Evolutionary conservation across 768 basidiomycete species (phyloP), one percentile per base, ranked within the genome.

Genomic region (Rhizopogon roseolus): DNA sequence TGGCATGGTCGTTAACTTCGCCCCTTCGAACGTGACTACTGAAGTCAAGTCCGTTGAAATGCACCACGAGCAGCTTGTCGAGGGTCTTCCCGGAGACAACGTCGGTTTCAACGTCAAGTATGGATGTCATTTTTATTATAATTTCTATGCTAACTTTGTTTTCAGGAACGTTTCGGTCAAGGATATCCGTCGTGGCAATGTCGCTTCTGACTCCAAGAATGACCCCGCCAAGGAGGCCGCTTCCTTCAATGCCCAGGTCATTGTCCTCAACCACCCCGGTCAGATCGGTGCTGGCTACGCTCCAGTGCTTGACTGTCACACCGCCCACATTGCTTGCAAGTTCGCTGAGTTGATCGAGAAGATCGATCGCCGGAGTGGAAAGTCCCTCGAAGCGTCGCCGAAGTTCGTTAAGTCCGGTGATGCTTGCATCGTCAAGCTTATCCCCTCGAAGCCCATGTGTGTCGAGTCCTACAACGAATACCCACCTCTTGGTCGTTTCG

Each of bases 1-100:
- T 66, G 96, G 96, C 74, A 99, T 98, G 96, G 81, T 99, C 66
- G 97, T 97, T 73, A 85, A 78, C 71, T 99, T 98, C 72, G 96
- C 96, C 62, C 96, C 96, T 57, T 73, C 93, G 59, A 94, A 93
- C 79, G 96, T 99, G 68, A 98, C 94, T 76, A 99, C 97, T 79
- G 97, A 99, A 93, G 97, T 99, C 83, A 98, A 98, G 88, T 98
- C 97, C 66, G 94, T 97, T 74, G 95, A 98, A 80, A 98, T 98
- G 96, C 94, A 96, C 71, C 94, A 95, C 85, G 93, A 95, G 73
- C 93, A 95, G 76, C 94, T 99, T 74, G 86, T 80, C 72, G 81
- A 91, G 76, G 97, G 96, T 78, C 61, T 79, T 59, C 97, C 97
- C 57, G 97, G 97, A 81, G 97, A 99, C 85, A 99, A 99, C 76